Base-by-base conservation (phyloP, 208 protist genomes). In the Strigomonas culicis region DNA sequence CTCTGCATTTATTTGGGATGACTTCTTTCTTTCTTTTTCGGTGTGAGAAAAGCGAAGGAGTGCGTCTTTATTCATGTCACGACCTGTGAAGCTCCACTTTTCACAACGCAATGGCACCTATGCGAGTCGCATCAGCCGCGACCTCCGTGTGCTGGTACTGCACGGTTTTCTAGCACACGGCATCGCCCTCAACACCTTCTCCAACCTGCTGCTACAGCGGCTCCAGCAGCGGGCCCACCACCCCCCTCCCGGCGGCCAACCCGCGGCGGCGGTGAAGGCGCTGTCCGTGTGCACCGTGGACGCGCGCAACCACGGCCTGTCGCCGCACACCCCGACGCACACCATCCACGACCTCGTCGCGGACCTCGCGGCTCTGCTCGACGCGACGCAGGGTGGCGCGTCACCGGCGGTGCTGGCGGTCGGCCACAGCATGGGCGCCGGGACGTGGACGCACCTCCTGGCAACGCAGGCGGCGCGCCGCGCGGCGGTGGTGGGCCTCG, bases 101-200 rank as follows among this genome's bases (percentile, higher is more conserved):
- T 17, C 39, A 10, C 39, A 10, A 46, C 10, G 39, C 17, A n/a
- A 46, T 10, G 11, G 11, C 10, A 46, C 39, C 39, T 10, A 17
- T 46, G 17, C 39, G 19, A 41, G 8, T 22, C 55, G 31, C 55
- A 27, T 13, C 28, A 44, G 7, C 72, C 74, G 1, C n/a, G n/a
- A n/a, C n/a, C 44, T 88, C 39, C 72, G 68, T 30, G 68, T 89
- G 27, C 62, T 89, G 7, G 58, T 80, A 19, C 66, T 89, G 10
- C 82, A 89, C 52, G 82, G 82, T n/a, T 83, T 89, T 32, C 70
- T 89, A 17, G 72, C 73, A 10, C 76, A 89, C 66, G 77, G 82
- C 46, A 71, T 65, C 43, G 63, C 70, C 17, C 59, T 89, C 63
- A 70, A 81, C 49, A 75, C 75, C 7, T 73, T 86, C n/a, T 68